A percentile compares a stretch with the other conserved stretches of the same genome.
These are phyloP conservation scores for Trichoderma arundinaceum DNA, from an alignment of 2,329 filamentous ascomycete species.

Conservation along the genomic window DNA sequence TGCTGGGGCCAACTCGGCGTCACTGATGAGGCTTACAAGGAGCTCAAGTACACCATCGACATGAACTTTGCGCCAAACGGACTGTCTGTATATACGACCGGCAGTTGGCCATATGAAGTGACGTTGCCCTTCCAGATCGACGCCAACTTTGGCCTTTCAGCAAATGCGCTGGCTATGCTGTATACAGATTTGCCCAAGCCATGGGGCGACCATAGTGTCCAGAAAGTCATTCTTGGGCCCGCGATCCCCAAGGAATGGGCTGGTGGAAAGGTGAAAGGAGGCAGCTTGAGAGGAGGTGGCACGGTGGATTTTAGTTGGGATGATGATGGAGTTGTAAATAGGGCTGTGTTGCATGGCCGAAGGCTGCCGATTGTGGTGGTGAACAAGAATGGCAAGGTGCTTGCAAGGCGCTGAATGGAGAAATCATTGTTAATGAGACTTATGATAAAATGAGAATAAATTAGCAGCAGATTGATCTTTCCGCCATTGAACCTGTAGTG, in stretches of 20 bases:
- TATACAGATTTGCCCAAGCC: conserved; percentile 20
- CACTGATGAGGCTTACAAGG: conserved; percentile 53
- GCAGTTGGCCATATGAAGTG: conserved; percentile 28
- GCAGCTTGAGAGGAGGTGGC: conserved; percentile 28
- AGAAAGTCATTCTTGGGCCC: conserved; percentile 29
- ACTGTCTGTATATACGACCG: conserved; percentile 18
- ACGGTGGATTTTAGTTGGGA: conserved; percentile 31
- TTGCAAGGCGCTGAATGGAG: conserved; percentile 1
- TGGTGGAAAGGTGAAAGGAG: conserved; percentile 26
- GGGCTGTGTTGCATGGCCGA: conserved; percentile 19
- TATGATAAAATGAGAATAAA: no score
- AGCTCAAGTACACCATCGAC: conserved; percentile 55
- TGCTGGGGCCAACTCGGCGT: conserved; percentile 63
- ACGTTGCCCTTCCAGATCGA: conserved; percentile 40
- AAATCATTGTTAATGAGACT: no score
- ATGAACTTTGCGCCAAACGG: conserved; percentile 51
- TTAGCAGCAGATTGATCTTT: no score
- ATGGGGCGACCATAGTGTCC: conserved; percentile 17
- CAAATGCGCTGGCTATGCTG: conserved; percentile 28
- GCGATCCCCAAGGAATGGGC: conserved; percentile 31
- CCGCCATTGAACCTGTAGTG: neutral
- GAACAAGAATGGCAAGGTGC: conserved; percentile 27
- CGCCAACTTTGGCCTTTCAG: conserved; percentile 39
- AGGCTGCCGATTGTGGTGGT: conserved; percentile 18
- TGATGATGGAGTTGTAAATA: conserved; percentile 18